phyloP scores from a whole-genome alignment of 306 rosid genomes.

The Quercus gilva region DNA sequence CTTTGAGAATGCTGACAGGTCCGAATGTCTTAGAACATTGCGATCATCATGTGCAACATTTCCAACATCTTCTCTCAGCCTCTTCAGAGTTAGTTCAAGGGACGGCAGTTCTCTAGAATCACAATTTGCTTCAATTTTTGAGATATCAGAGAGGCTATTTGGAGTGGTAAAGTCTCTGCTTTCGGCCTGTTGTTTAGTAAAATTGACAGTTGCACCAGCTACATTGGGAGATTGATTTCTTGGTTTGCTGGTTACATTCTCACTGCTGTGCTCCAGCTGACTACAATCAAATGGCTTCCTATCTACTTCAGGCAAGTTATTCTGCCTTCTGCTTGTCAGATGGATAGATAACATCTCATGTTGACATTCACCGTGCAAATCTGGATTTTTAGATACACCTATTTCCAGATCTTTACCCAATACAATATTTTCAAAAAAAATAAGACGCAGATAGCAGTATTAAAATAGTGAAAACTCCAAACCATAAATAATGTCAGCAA shows the following conservation, averaged over 20 bases:
- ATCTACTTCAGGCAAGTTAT: conserved; percentile 27
- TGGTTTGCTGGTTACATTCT: conserved; percentile 24
- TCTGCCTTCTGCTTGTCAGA: conserved; percentile 27
- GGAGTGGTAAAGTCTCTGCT: conserved; percentile 43
- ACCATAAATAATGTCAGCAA: background rate
- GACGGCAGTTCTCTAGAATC: conserved; percentile 40
- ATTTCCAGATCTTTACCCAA: conserved; percentile 51
- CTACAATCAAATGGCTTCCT: conserved; percentile 27
- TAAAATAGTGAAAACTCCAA: conserved; percentile 15
- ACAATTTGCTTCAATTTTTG: conserved; percentile 38
- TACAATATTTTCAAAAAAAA: conserved; percentile 40
- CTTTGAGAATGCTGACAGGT: conserved; percentile 65
- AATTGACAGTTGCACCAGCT: conserved; percentile 18
- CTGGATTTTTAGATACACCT: conserved; percentile 31
- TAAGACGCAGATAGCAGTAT: conserved; percentile 1
- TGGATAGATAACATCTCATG: conserved; percentile 34
- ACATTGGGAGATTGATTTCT: conserved; percentile 27
- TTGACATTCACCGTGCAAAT: conserved; percentile 22
- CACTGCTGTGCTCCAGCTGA: conserved; percentile 32
- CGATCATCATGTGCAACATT: conserved; percentile 42
- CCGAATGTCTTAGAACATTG: conserved; percentile 52
- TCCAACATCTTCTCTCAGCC: conserved; percentile 46
- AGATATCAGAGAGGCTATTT: conserved; percentile 36
- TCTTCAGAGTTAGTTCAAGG: conserved; percentile 53
- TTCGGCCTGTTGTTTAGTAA: conserved; percentile 41